A percentile compares a stretch with the other conserved stretches of the same genome.
phyloP scores from a whole-genome alignment of 345 rosid genomes.

The Eucalyptus pumila region DNA sequence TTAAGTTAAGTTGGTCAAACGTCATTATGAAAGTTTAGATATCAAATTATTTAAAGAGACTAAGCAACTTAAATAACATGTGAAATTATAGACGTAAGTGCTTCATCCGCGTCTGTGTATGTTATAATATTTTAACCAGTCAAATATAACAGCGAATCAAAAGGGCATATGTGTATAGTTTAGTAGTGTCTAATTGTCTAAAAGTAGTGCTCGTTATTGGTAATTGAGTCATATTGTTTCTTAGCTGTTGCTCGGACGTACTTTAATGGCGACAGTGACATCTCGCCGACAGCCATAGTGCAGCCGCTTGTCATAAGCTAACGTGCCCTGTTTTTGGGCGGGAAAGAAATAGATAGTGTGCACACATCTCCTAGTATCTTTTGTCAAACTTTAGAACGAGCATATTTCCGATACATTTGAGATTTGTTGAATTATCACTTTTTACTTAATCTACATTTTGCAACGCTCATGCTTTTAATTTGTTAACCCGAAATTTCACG shows the following conservation, averaged over 20 bases:
- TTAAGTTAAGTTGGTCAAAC: no score
- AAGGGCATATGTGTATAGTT: not conserved
- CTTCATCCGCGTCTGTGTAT: no score
- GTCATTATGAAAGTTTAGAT: no score
- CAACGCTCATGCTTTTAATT: not conserved
- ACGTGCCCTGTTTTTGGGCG: not conserved
- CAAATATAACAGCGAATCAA: not conserved
- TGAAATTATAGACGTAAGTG: no score
- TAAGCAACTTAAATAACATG: no score
- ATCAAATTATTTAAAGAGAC: no score
- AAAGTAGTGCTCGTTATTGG: not conserved
- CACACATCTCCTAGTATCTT: not conserved
- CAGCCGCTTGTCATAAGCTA: not conserved
- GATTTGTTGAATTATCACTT: not conserved
- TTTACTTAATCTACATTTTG: not conserved
- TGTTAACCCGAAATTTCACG: not conserved
- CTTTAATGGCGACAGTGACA: not conserved
- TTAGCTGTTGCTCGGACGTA: not conserved
- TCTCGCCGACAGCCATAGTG: not conserved
- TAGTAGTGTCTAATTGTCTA: not conserved
- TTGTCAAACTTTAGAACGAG: not conserved
- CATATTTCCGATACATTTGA: not conserved
- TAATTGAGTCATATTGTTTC: not conserved
- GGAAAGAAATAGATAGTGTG: not conserved
- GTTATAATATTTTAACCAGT: not conserved